Percentiles rank a stretch among this genome's conserved stretches.
phyloP scores from a whole-genome alignment of 1,284 basidiomycete genomes.

The Leccinum proximum region DNA sequence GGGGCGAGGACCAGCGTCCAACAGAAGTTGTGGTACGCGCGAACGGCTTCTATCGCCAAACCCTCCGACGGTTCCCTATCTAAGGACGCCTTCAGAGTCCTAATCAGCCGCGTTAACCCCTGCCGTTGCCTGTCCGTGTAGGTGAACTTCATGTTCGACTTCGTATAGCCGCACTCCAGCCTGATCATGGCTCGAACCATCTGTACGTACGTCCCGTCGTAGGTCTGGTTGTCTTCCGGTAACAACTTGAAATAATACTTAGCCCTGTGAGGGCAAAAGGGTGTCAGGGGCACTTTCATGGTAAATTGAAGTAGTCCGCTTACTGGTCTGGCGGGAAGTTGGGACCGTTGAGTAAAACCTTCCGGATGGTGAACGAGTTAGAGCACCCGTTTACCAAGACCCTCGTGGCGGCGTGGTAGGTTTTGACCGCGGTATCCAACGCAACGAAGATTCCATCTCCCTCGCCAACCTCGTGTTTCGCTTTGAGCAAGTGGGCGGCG shows the following conservation, averaged over 20 bases:
- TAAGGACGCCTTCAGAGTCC: neutral
- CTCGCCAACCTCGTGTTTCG: neutral
- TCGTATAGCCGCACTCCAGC: neutral
- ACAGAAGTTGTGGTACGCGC: constrained; percentile 9
- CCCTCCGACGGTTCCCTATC: neutral
- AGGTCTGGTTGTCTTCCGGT: neutral
- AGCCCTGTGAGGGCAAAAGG: constrained; percentile 1
- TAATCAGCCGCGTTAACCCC: neutral
- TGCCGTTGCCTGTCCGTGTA: neutral
- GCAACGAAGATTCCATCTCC: neutral
- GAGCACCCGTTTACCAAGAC: neutral
- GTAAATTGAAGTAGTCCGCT: neutral
- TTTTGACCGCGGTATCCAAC: neutral
- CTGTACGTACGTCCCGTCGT: constrained; percentile 4
- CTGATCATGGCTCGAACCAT: constrained; percentile 9
- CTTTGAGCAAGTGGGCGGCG: constrained; percentile 1
- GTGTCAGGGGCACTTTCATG: too few species aligned
- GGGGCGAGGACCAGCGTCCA: constrained; percentile 4
- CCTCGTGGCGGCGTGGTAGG: neutral
- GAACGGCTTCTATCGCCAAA: neutral
- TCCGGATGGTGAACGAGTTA: constrained; percentile 4
- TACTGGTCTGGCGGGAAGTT: constrained; percentile 6
- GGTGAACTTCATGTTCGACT: too few species aligned
- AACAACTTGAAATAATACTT: neutral
- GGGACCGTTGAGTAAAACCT: constrained; percentile 7